phyloP scores from a whole-genome alignment of 176 grass and related monocot genomes.

The Cocos nucifera region DNA sequence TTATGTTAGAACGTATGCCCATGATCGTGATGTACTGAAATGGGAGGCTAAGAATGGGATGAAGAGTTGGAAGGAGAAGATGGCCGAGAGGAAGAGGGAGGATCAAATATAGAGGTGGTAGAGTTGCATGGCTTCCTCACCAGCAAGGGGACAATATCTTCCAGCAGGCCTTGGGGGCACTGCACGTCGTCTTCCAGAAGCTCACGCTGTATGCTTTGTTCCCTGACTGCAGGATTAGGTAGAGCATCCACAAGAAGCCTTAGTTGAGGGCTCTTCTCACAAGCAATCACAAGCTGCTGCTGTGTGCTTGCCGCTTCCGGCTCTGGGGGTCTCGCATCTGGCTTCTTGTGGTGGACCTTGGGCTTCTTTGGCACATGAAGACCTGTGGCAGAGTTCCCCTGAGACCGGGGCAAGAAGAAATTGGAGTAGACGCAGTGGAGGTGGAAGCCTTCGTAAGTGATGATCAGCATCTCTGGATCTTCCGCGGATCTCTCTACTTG shows the following conservation, averaged over 20 bases:
- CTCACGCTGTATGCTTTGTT: background rate
- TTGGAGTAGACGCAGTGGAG: slow-evolving; percentile 9
- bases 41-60: background rate
- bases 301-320: background rate
- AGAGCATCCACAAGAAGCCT: too few relatives aligned
- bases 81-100: background rate
- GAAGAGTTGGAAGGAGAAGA: background rate
- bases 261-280: too few relatives aligned
- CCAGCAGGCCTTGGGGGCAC: slow-evolving; percentile 4
- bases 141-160: slow-evolving; percentile 5
- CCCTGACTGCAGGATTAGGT: too few relatives aligned
- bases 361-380: slow-evolving; percentile 7
- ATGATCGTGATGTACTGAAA: background rate
- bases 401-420: background rate
- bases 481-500: slow-evolving; percentile 18
- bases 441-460: slow-evolving; percentile 16
- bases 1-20: background rate
- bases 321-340: background rate
- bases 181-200: background rate
- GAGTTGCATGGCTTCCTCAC: slow-evolving; percentile 6
- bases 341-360: background rate
- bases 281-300: background rate
- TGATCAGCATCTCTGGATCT: slow-evolving; percentile 8
- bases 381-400: background rate
- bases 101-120: background rate